phyloP scores from a whole-genome alignment of 495 filamentous ascomycete genomes.

The Aspergillus nanangensis region DNA sequence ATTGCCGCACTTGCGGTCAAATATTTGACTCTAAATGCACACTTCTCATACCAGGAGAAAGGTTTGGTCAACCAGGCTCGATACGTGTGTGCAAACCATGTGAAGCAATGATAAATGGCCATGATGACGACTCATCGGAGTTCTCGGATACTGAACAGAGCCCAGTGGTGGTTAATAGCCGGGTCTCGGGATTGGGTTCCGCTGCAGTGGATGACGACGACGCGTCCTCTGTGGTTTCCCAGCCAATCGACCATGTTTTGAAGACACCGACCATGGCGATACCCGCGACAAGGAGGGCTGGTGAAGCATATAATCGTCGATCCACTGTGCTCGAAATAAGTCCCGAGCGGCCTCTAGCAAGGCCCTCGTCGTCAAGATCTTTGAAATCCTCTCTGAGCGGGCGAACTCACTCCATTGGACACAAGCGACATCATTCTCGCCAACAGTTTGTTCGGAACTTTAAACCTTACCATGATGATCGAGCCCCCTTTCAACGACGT shows the following conservation, averaged over 20 bases:
- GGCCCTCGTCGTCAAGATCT: slow-evolving; percentile 91
- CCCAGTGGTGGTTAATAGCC: slow-evolving; percentile 35
- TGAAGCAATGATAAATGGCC: slow-evolving; percentile 82
- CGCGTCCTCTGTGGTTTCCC: slow-evolving; percentile 39
- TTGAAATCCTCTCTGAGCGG: slow-evolving; percentile 67
- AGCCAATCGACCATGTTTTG: slow-evolving; percentile 42
- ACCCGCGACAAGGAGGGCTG: slow-evolving; percentile 77
- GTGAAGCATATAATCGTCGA: slow-evolving; percentile 73
- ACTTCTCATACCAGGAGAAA: slow-evolving; percentile 73
- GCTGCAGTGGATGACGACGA: slow-evolving; percentile 39
- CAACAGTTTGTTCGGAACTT: slow-evolving; percentile 66
- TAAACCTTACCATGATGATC: slow-evolving; percentile 62
- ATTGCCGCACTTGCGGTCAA: slow-evolving; percentile 88
- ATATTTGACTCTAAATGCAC: slow-evolving; percentile 99
- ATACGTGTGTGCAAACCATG: slow-evolving; percentile 95
- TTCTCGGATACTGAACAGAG: slow-evolving; percentile 72
- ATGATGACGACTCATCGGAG: slow-evolving; percentile 86
- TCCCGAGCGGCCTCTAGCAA: slow-evolving; percentile 61
- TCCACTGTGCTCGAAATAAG: slow-evolving; percentile 92
- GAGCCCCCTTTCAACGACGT: slow-evolving; percentile 85
- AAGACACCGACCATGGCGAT: slow-evolving; percentile 73
- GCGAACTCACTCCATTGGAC: slow-evolving; percentile 64
- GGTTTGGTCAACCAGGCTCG: slow-evolving; percentile 82
- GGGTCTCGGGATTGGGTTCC: slow-evolving; percentile 30
- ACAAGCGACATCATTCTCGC: slow-evolving; percentile 82